Percentiles rank a stretch among this genome's conserved stretches.
Conservation (phyloP, 2,329 filamentous ascomycete genomes). For the Dactylellina parvicollis region DNA sequence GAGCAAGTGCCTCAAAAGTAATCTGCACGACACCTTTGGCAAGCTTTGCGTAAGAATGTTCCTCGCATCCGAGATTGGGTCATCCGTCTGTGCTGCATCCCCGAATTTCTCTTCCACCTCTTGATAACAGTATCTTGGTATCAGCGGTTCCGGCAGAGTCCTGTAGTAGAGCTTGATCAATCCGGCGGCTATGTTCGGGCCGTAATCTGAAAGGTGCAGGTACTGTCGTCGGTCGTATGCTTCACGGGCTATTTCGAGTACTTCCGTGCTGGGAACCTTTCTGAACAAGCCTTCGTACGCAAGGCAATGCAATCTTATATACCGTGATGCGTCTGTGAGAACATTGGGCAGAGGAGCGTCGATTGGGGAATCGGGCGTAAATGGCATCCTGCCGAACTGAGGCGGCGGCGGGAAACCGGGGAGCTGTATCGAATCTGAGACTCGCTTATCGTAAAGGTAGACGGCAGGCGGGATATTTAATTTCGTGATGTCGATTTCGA, state of each 20-base stretch:
- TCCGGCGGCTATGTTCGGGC: conserved; percentile 66
- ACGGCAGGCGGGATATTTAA: conserved; percentile 67
- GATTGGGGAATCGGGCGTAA: conserved; percentile 61
- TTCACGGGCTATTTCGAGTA: conserved; percentile 66
- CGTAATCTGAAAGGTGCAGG: conserved; percentile 68
- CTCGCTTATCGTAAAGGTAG: conserved; percentile 67
- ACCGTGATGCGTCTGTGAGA: conserved; percentile 66
- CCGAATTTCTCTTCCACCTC: conserved; percentile 62
- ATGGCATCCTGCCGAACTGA: conserved; percentile 64
- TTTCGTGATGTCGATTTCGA: conserved; percentile 66
- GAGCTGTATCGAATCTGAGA: conserved; percentile 59
- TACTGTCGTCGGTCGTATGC: conserved; percentile 68
- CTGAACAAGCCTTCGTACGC: conserved; percentile 67
- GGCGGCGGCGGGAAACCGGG: conserved; percentile 64
- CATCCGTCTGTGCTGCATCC: conserved; percentile 32
- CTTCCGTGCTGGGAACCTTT: conserved; percentile 65
- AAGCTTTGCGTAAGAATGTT: conserved; percentile 58
- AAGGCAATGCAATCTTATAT: conserved; percentile 65
- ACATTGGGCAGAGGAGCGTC: conserved; percentile 65
- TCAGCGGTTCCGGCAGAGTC: conserved; percentile 66
- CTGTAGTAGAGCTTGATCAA: conserved; percentile 69
- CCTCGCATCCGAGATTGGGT: conserved; percentile 59
- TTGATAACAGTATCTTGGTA: conserved; percentile 65
- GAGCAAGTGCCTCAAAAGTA: conserved; percentile 66
- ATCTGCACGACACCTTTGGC: conserved; percentile 63